These are phyloP conservation scores for Barnettozyma siamensis DNA, from an alignment of 805 yeast genomes.

Conservation along the genomic window DNA sequence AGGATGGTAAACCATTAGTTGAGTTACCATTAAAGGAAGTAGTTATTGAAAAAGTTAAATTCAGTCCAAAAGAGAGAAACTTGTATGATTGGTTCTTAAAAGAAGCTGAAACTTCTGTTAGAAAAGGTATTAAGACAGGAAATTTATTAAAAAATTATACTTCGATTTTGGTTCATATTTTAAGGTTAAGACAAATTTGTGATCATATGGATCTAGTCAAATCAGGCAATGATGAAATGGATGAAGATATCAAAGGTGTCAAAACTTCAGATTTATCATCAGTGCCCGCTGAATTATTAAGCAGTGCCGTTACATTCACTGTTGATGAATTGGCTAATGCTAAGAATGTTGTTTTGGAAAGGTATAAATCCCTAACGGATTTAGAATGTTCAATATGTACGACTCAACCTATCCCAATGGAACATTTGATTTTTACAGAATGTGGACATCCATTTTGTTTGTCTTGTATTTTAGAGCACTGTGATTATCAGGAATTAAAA, in stretches of 20 bases:
- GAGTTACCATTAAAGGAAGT: conserved; percentile 73
- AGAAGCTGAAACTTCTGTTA: conserved; percentile 58
- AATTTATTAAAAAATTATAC: conserved; percentile 67
- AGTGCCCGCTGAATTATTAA: conserved; percentile 18
- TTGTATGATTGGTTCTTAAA: conserved; percentile 65
- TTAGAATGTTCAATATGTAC: conserved; percentile 86
- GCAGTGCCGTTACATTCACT: conserved; percentile 5
- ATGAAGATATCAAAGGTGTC: conserved; percentile 35
- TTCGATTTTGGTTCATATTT: conserved; percentile 73
- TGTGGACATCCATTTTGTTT: conserved; percentile 83
- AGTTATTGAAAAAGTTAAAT: conserved; percentile 56
- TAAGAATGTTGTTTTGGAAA: conserved; percentile 25
- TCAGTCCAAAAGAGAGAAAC: conserved; percentile 58
- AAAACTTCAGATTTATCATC: conserved; percentile 5
- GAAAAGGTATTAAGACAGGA: conserved; percentile 56
- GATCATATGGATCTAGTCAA: conserved; percentile 72
- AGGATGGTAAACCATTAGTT: conserved; percentile 70
- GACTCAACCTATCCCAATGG: conserved; percentile 51
- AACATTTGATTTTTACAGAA: conserved; percentile 53
- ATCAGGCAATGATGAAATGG: conserved; percentile 44
- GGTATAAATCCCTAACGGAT: conserved; percentile 32
- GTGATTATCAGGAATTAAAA: conserved; percentile 55
- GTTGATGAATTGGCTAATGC: conserved; percentile 13
- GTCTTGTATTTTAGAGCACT: conserved; percentile 66
- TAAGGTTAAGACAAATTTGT: conserved; percentile 82